Conservation (phyloP, 108 stramenopile genomes). For the Skeletonema marinoi region DNA sequence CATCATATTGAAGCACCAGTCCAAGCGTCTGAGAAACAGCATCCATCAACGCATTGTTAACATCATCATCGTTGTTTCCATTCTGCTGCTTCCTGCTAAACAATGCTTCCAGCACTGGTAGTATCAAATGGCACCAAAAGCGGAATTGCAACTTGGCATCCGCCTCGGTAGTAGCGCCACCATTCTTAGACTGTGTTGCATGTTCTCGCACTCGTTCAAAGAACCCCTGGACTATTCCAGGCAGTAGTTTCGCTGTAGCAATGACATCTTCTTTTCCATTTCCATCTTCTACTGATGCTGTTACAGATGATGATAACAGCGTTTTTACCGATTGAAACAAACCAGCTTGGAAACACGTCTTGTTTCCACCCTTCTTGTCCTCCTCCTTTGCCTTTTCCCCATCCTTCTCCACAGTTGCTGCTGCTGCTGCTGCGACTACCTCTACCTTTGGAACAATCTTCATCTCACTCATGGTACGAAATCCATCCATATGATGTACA, state of each 20-base stretch:
- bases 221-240: conserved; percentile 23
- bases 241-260: conserved; percentile 15
- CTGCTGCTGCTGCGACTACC: too few species aligned
- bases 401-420: background rate
- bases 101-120: conserved; percentile 24
- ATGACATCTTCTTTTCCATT: background rate
- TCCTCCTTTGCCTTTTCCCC: background rate
- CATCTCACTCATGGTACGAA: conserved; percentile 53
- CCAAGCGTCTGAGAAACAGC: conserved; percentile 40
- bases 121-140: conserved; percentile 32
- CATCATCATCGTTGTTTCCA: background rate
- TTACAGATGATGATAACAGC: background rate
- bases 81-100: background rate
- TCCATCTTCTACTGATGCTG: background rate
- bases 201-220: conserved; percentile 16
- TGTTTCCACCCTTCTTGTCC: background rate
- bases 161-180: conserved; percentile 8
- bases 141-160: conserved; percentile 39
- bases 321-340: background rate
- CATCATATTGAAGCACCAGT: conserved; percentile 59
- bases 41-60: conserved; percentile 3
- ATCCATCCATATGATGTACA: conserved; percentile 76
- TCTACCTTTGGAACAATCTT: conserved; percentile 3
- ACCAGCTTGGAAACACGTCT: background rate
- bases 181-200: background rate